Conservation (phyloP, 169 alveolate species). For the Cryptosporidium canis region DNA sequence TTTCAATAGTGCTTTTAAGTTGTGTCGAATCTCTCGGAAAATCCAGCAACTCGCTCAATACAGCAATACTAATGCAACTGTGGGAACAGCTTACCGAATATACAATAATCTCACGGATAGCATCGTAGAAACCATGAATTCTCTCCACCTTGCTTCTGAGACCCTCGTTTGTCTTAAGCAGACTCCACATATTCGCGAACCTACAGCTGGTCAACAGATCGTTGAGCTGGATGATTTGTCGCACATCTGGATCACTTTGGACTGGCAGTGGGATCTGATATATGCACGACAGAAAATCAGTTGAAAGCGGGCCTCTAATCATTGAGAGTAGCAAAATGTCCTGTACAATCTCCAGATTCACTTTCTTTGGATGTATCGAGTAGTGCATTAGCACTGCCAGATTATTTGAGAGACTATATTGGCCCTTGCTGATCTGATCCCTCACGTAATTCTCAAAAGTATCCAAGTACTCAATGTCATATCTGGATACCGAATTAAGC, state of each 20-base stretch:
- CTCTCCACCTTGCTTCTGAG: slow-evolving; percentile 8
- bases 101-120: slow-evolving; percentile 25
- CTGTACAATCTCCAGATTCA: slow-evolving; percentile 36
- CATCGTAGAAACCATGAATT: slow-evolving; percentile 28
- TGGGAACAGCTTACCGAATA: slow-evolving; percentile 35
- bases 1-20: slow-evolving; percentile 20
- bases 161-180: slow-evolving; percentile 8
- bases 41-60: slow-evolving; percentile 29
- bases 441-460: slow-evolving; percentile 36
- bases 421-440: slow-evolving; percentile 37
- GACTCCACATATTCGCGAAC: slow-evolving; percentile 31
- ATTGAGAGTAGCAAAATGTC: slow-evolving; percentile 55
- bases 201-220: slow-evolving; percentile 46
- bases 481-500: slow-evolving; percentile 50
- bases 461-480: slow-evolving; percentile 31
- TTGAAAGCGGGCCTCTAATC: slow-evolving; percentile 44
- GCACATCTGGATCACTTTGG: slow-evolving; percentile 25
- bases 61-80: slow-evolving; percentile 53
- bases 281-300: slow-evolving; percentile 58
- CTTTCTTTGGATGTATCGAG: slow-evolving; percentile 39
- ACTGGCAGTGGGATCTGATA: slow-evolving; percentile 48
- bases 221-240: slow-evolving; percentile 20
- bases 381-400: slow-evolving; percentile 15
- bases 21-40: slow-evolving; percentile 41
- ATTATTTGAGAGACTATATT: slow-evolving; percentile 58